Evolutionary conservation across 148 eudicot species (phyloP).

Genomic region (Beta vulgaris): DNA sequence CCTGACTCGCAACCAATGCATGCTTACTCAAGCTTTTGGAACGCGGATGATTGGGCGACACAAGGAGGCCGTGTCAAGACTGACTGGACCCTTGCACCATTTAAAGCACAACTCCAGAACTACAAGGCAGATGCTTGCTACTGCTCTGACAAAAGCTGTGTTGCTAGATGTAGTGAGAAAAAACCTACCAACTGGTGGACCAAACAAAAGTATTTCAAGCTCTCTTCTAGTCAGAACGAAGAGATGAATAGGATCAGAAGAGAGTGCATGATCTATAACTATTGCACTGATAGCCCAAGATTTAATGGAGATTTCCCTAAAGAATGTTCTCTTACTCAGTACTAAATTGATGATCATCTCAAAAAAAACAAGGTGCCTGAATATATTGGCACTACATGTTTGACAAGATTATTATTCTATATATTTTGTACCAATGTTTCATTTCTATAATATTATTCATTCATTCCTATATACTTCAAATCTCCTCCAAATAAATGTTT

Average conservation of each 20-base stretch:
- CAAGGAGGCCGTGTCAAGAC: conserved; percentile 56
- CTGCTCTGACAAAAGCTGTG: conserved; percentile 44
- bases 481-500: background rate
- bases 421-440: background rate
- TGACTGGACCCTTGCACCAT: conserved; percentile 58
- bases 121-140: conserved; percentile 49
- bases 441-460: background rate
- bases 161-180: conserved; percentile 33
- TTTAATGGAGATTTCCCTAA: conserved; percentile 44
- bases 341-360: conserved; percentile 3
- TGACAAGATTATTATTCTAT: background rate
- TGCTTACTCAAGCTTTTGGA: conserved; percentile 58
- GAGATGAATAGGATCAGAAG: conserved; percentile 46
- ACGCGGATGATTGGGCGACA: conserved; percentile 75
- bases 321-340: conserved; percentile 54
- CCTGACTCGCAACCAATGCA: conserved; percentile 55
- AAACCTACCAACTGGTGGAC: conserved; percentile 46
- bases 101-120: conserved; percentile 35
- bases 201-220: conserved; percentile 14
- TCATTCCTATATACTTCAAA: background rate
- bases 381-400: background rate
- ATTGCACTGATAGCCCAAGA: conserved; percentile 48
- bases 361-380: background rate
- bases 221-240: conserved; percentile 31
- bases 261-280: conserved; percentile 56